phyloP scores from a whole-genome alignment of 176 grass and related monocot genomes.

The Pontederia crassipes region DNA sequence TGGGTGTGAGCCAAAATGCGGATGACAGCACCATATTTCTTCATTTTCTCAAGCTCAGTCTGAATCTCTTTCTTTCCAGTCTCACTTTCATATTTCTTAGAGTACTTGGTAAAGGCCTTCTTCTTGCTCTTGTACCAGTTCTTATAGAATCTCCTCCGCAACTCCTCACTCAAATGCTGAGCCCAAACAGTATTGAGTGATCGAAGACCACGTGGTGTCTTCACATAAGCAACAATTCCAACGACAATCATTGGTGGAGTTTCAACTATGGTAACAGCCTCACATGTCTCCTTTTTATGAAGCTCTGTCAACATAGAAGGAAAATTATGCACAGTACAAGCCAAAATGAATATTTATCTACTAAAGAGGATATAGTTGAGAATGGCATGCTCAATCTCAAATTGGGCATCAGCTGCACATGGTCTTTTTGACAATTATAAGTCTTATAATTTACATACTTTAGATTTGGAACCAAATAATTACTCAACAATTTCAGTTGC shows the following conservation, averaged over 20 bases:
- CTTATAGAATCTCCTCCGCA: constrained; percentile 82
- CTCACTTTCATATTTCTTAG: constrained; percentile 64
- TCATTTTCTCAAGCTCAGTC: constrained; percentile 77
- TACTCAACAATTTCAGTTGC: background rate
- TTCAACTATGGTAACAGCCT: constrained; percentile 76
- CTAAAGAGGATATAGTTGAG: no score
- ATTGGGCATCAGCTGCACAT: no score
- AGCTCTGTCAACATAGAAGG: constrained; percentile 28
- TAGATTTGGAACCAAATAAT: no score
- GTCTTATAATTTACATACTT: no score
- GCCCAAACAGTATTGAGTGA: constrained; percentile 80
- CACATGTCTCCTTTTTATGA: constrained; percentile 90
- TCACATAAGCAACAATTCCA: constrained; percentile 73
- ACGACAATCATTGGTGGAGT: constrained; percentile 66
- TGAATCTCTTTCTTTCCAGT: constrained; percentile 74
- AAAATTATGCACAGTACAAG: no score
- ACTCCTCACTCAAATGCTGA: constrained; percentile 80
- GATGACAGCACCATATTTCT: constrained; percentile 71
- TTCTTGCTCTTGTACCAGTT: constrained; percentile 98
- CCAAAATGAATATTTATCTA: no score
- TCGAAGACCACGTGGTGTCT: constrained; percentile 75
- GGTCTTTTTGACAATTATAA: no score
- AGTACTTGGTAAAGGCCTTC: constrained; percentile 81
- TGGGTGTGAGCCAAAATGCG: constrained; percentile 72
- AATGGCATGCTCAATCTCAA: no score